Evolutionary conservation across 805 yeast genomes (phyloP).

Genomic region (Metschnikowia koreensis): DNA sequence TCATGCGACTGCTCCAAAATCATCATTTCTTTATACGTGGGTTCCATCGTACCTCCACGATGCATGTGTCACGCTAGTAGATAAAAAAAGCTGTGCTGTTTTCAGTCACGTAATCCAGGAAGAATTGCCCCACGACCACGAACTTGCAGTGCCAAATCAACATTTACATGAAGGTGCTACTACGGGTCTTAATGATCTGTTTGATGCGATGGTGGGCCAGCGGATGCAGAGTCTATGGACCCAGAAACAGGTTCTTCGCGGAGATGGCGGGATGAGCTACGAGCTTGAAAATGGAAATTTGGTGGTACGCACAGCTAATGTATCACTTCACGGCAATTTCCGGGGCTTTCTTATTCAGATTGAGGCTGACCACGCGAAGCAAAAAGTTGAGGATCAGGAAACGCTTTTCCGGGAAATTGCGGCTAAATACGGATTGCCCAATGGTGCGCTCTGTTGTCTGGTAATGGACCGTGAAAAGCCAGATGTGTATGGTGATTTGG

Average conservation of each 20-base stretch:
- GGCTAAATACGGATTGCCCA: conserved; percentile 37
- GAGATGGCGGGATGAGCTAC: conserved; percentile 72
- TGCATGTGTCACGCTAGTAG: conserved; percentile 48
- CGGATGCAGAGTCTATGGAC: conserved; percentile 72
- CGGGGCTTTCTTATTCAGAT: conserved; percentile 67
- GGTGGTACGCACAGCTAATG: conserved; percentile 62
- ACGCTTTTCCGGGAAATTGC: conserved; percentile 27
- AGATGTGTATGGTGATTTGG: conserved; percentile 40
- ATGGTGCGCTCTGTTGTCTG: conserved; percentile 34
- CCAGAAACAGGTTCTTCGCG: conserved; percentile 64
- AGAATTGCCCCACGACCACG: conserved; percentile 20
- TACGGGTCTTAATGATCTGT: conserved; percentile 53
- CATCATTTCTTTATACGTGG: conserved; percentile 49
- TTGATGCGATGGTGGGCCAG: conserved; percentile 52
- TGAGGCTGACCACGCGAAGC: conserved; percentile 29
- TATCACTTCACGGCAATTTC: conserved; percentile 71
- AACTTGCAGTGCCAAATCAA: conserved; percentile 31
- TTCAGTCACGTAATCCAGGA: conserved; percentile 36
- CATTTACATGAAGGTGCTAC: conserved; percentile 53
- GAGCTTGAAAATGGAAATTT: conserved; percentile 53
- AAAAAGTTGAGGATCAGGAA: conserved; percentile 9
- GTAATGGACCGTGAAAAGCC: conserved; percentile 25
- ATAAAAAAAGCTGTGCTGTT: conserved; percentile 39
- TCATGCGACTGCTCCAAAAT: conserved; percentile 31
- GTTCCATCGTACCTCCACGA: conserved; percentile 49